Conservation (phyloP, 2,329 filamentous ascomycete genomes). For the Stagonosporopsis chrysanthemi region DNA sequence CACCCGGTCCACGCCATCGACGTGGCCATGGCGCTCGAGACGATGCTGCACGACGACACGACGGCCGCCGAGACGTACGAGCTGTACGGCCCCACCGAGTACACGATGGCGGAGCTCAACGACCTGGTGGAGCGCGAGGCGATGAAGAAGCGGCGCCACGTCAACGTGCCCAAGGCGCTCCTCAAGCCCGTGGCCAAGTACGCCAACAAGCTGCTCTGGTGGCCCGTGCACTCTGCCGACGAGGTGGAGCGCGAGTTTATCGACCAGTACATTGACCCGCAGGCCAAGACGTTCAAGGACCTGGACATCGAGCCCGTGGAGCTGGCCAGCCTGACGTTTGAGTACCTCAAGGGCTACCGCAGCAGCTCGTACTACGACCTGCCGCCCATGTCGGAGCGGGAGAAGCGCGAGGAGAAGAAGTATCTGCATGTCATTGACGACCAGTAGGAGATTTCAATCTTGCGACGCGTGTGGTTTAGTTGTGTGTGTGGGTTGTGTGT, state of each 20-base stretch:
- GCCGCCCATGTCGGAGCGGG: slow-evolving; percentile 91
- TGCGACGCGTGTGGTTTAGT: slow-evolving; percentile 7
- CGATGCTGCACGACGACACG: slow-evolving; percentile 88
- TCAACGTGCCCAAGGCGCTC: slow-evolving; percentile 86
- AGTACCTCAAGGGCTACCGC: slow-evolving; percentile 94
- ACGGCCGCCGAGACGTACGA: slow-evolving; percentile 93
- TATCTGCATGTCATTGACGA: slow-evolving; percentile 80
- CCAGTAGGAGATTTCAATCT: slow-evolving; percentile 40
- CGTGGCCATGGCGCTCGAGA: slow-evolving; percentile 85
- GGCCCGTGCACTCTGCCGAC: slow-evolving; percentile 81
- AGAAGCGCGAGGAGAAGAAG: slow-evolving; percentile 94
- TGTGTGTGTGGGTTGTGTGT: not conserved
- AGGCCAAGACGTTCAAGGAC: slow-evolving; percentile 94
- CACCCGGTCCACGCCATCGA: slow-evolving; percentile 93
- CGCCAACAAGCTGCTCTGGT: slow-evolving; percentile 87
- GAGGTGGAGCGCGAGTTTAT: slow-evolving; percentile 92
- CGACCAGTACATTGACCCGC: slow-evolving; percentile 88
- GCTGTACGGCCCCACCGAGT: slow-evolving; percentile 91
- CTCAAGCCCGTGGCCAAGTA: slow-evolving; percentile 77
- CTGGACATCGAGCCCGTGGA: slow-evolving; percentile 89
- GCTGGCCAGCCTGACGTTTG: slow-evolving; percentile 84
- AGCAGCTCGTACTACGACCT: slow-evolving; percentile 90
- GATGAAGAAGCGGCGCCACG: slow-evolving; percentile 83
- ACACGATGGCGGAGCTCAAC: slow-evolving; percentile 86
- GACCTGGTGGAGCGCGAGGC: slow-evolving; percentile 92